Conservation (phyloP, 225 moss, liverwort and hornwort genomes). For the Anthoceros angustus region DNA sequence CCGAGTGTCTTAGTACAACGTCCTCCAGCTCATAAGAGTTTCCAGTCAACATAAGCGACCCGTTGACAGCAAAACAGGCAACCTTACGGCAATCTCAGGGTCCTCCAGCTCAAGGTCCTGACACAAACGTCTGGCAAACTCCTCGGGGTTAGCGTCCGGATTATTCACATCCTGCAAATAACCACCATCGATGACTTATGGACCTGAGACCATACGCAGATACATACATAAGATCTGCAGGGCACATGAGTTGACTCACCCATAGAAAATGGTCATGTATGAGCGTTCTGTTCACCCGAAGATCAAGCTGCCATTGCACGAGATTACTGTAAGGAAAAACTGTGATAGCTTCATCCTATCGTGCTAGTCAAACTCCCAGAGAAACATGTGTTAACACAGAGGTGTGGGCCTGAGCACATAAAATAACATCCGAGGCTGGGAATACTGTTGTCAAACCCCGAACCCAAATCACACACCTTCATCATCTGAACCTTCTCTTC, state of each 20-base stretch:
- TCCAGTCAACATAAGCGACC: background rate
- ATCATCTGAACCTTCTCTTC: constrained; percentile 44
- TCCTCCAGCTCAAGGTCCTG: constrained; percentile 38
- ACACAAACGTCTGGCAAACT: constrained; percentile 38
- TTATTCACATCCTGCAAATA: constrained; percentile 41
- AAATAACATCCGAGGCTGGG: background rate
- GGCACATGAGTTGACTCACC: constrained; percentile 13
- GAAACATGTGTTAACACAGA: background rate
- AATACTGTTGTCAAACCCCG: background rate
- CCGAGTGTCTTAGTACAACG: background rate
- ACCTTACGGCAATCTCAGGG: constrained; percentile 33
- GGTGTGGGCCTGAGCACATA: background rate
- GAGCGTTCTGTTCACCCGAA: constrained; percentile 41
- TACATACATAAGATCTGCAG: background rate
- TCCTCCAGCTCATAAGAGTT: constrained; percentile 5
- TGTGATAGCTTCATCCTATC: no score
- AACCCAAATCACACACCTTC: constrained; percentile 14
- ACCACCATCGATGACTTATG: background rate
- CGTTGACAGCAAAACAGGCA: background rate
- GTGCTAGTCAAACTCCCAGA: background rate
- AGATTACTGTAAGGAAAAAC: no score
- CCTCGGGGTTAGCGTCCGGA: constrained; percentile 38
- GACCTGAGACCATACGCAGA: background rate
- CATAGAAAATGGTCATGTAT: constrained; percentile 47
- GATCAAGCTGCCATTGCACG: constrained; percentile 24